phyloP scores from a whole-genome alignment of 768 basidiomycete genomes.

The Sporobolomyces roseus region DNA sequence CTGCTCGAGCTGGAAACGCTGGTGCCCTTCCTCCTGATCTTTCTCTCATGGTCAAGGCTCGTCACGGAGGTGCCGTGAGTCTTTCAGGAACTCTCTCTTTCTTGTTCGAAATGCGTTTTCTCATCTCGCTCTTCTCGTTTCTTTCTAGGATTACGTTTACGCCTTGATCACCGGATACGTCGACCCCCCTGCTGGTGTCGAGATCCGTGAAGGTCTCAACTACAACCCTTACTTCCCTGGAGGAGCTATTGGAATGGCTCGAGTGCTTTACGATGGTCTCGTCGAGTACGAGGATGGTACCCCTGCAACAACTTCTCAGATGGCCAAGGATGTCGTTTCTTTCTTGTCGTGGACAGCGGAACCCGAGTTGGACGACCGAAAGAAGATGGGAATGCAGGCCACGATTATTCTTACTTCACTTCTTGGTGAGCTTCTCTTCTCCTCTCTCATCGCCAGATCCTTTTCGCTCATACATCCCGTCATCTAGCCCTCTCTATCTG shows the following conservation, averaged over 20 bases:
- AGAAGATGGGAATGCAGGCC: constrained; percentile 86
- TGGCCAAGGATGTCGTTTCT: constrained; percentile 89
- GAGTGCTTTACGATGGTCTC: constrained; percentile 88
- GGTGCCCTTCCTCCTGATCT: constrained; percentile 97
- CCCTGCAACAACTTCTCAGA: constrained; percentile 92
- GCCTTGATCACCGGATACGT: constrained; percentile 94
- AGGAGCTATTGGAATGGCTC: constrained; percentile 97
- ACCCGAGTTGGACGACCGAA: constrained; percentile 95
- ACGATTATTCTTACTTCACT: constrained; percentile 86
- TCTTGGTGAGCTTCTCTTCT: constrained; percentile 50
- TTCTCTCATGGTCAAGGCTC: constrained; percentile 94
- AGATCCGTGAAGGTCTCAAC: constrained; percentile 95
- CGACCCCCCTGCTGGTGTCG: constrained; percentile 91
- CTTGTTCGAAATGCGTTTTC: neutral
- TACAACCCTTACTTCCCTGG: constrained; percentile 98
- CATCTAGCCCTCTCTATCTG: constrained; percentile 27
- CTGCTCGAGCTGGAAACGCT: constrained; percentile 85
- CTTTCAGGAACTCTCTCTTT: neutral
- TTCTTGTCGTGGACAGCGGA: constrained; percentile 63
- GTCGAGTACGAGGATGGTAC: constrained; percentile 97
- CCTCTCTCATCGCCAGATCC: neutral
- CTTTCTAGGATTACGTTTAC: constrained; percentile 83
- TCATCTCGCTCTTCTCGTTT: neutral
- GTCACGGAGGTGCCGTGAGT: constrained; percentile 78
- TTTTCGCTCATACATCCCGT: neutral